These are phyloP conservation scores for Thermochaetoides thermophila DNA, from an alignment of 495 filamentous ascomycete genomes.

Conservation along the genomic window DNA sequence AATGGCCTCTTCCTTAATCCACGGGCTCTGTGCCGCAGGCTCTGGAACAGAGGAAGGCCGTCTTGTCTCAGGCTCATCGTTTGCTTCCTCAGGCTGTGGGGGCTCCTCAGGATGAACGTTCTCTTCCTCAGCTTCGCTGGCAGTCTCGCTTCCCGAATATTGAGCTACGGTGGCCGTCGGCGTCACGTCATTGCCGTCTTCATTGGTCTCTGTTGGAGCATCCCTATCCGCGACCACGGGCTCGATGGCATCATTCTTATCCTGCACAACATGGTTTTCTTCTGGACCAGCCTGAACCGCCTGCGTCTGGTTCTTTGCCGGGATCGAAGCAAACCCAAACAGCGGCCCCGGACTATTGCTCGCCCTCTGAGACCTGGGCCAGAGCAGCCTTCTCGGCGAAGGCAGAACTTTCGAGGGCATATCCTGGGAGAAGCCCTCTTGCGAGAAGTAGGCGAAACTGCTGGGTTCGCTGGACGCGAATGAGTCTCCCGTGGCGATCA, in stretches of 20 bases:
- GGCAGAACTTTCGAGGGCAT: not conserved
- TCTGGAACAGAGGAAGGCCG: not conserved
- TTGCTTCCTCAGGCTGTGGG: not conserved
- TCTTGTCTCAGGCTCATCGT: not conserved
- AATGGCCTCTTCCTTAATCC: slow-evolving; percentile 8
- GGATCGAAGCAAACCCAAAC: not conserved
- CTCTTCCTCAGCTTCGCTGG: slow-evolving; percentile 3
- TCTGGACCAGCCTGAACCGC: too few species aligned
- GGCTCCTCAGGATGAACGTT: not conserved
- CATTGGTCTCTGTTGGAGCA: too few species aligned
- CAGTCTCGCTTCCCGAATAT: slow-evolving; percentile 1
- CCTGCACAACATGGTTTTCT: not conserved
- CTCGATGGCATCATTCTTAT: too few species aligned
- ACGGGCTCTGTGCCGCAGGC: slow-evolving; percentile 9
- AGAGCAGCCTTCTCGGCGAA: slow-evolving; percentile 12
- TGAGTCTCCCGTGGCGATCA: slow-evolving; percentile 1
- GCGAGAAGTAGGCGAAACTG: slow-evolving; percentile 9
- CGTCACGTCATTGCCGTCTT: too few species aligned
- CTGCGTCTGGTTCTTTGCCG: too few species aligned
- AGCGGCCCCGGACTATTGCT: not conserved
- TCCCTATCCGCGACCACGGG: too few species aligned
- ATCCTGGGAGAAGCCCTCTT: slow-evolving; percentile 9
- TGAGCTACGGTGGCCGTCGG: too few species aligned
- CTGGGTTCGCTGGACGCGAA: slow-evolving; percentile 1
- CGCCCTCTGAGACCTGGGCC: slow-evolving; percentile 8